A percentile compares a stretch with the other conserved stretches of the same genome.
Conservation (phyloP, 192 early-diverging fungal species). For the Podila horticola region DNA sequence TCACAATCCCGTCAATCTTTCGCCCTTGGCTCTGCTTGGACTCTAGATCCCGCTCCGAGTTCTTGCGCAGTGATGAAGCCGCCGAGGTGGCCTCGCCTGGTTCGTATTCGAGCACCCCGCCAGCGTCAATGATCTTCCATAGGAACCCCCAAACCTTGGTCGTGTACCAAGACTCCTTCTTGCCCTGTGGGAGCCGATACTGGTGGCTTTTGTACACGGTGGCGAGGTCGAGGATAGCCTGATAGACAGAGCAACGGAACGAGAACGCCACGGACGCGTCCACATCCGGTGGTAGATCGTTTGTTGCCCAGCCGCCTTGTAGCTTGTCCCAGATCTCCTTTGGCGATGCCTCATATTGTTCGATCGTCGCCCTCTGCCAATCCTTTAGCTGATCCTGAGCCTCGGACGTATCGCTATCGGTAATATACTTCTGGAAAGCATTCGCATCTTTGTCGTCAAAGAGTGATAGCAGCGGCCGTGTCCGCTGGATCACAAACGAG, state of each 20-base stretch:
- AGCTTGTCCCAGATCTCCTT: no score
- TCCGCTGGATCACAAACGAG: slow-evolving; percentile 5
- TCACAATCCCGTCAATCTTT: slow-evolving; percentile 5
- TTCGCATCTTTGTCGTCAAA: background rate
- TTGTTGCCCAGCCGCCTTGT: no score
- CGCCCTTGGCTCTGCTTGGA: background rate
- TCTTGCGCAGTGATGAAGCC: slow-evolving; percentile 4
- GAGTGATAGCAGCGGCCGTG: background rate
- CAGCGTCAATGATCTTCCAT: background rate
- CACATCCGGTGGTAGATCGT: no score
- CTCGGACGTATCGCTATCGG: background rate
- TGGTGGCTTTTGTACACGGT: background rate
- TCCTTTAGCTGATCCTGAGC: no score
- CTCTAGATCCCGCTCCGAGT: background rate
- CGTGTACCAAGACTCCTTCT: slow-evolving; percentile 6
- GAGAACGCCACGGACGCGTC: background rate
- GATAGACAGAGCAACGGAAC: background rate
- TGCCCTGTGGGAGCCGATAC: background rate
- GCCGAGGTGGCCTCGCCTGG: background rate
- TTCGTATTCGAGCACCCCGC: background rate
- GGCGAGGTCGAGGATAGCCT: background rate
- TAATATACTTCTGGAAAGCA: background rate
- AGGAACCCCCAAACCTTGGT: background rate
- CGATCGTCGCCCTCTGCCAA: no score
- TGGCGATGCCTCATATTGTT: no score